Evolutionary conservation across 495 filamentous ascomycete genomes (phyloP).

Genomic region (Aspergillus biplanus): DNA sequence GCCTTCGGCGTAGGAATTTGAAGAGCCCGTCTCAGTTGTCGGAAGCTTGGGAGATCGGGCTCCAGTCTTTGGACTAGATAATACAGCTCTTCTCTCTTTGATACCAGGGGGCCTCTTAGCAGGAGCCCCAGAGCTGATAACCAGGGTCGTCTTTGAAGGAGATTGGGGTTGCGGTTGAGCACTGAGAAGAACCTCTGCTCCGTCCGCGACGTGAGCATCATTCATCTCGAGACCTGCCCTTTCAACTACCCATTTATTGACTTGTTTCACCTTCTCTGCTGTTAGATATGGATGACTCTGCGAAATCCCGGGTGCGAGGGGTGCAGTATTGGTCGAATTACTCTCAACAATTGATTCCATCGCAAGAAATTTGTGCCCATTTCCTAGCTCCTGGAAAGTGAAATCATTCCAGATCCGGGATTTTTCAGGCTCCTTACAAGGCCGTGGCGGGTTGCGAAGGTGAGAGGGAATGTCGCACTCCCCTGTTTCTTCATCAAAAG

Average conservation of each 20-base stretch:
- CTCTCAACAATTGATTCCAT: slow-evolving; percentile 15
- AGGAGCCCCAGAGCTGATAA: neutral
- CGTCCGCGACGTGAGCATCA: neutral
- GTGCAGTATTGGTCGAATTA: slow-evolving; percentile 2
- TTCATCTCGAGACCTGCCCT: slow-evolving; percentile 15
- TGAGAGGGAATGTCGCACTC: slow-evolving; percentile 14
- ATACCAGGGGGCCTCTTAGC: slow-evolving; percentile 25
- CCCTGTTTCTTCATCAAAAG: slow-evolving; percentile 23
- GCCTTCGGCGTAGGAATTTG: neutral
- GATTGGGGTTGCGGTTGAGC: neutral
- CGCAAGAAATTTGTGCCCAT: slow-evolving; percentile 19
- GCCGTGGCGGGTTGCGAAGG: slow-evolving; percentile 17
- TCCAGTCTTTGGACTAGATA: neutral
- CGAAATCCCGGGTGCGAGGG: slow-evolving; percentile 8
- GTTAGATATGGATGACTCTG: slow-evolving; percentile 25
- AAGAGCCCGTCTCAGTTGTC: neutral
- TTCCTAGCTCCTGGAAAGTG: slow-evolving; percentile 29
- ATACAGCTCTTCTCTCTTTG: slow-evolving; percentile 19
- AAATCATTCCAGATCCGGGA: slow-evolving; percentile 33
- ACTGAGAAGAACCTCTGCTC: neutral
- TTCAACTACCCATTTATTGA: slow-evolving; percentile 32
- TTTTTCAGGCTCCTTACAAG: slow-evolving; percentile 15
- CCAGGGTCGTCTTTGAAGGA: neutral
- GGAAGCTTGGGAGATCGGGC: neutral
- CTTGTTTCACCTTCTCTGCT: slow-evolving; percentile 30